Evolutionary conservation across 129 eudicot species (phyloP).

Genomic region (Logfia minima): DNA sequence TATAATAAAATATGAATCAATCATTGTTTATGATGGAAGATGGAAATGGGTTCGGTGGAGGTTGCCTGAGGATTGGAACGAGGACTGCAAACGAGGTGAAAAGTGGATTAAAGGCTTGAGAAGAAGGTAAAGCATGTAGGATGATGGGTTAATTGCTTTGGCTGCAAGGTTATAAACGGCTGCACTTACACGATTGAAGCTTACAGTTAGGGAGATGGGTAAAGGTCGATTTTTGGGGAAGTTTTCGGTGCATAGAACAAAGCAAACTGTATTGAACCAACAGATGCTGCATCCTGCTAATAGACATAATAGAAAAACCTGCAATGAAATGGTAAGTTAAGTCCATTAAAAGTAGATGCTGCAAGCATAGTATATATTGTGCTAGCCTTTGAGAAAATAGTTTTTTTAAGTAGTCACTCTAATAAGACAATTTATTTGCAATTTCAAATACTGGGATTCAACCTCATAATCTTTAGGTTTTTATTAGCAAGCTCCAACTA

Average conservation of each 20-base stretch:
- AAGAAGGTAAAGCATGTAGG: constrained; percentile 57
- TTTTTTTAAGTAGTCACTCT: neutral
- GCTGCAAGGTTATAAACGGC: constrained; percentile 85
- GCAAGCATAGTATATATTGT: neutral
- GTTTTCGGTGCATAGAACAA: constrained; percentile 66
- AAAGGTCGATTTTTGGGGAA: constrained; percentile 66
- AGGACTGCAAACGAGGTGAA: constrained; percentile 57
- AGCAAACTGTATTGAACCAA: constrained; percentile 98
- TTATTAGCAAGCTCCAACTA: neutral
- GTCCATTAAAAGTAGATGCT: constrained; percentile 3
- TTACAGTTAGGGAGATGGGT: constrained; percentile 74
- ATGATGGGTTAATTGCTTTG: constrained; percentile 61
- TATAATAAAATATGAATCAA: constrained; percentile 56
- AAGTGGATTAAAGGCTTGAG: constrained; percentile 75
- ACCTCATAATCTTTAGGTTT: neutral
- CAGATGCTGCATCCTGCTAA: constrained; percentile 86
- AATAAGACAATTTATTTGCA: neutral
- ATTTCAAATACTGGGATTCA: neutral
- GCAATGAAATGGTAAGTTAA: constrained; percentile 22
- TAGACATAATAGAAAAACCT: constrained; percentile 74
- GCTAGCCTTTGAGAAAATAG: neutral
- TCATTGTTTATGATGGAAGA: constrained; percentile 47
- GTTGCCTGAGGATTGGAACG: constrained; percentile 70
- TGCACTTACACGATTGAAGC: constrained; percentile 93
- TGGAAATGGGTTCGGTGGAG: constrained; percentile 41